A percentile compares a stretch with the other conserved stretches of the same genome.
Evolutionary conservation across 495 filamentous ascomycete genomes (phyloP).

Genomic region (Tuber umbilicatum): DNA sequence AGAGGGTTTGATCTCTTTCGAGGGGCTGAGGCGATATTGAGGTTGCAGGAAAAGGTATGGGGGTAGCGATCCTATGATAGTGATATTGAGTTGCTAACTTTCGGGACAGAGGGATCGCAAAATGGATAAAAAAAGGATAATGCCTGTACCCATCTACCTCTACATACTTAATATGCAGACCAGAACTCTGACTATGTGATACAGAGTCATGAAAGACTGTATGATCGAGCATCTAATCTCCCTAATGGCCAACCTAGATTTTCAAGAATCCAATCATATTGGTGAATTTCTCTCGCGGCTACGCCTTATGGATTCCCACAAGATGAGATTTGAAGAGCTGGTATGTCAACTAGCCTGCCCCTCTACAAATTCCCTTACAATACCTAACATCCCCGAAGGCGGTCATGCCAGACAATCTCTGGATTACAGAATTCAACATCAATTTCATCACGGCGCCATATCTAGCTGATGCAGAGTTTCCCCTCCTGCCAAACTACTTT

Average conservation of each 20-base stretch:
- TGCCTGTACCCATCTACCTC: not conserved
- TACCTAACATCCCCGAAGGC: not conserved
- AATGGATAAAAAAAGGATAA: not conserved
- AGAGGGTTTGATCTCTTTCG: not conserved
- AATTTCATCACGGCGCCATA: constrained; percentile 5
- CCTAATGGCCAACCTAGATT: not conserved
- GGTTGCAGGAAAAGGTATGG: not conserved
- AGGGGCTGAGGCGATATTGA: not conserved
- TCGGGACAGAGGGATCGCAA: not conserved
- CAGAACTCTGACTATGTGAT: not conserved
- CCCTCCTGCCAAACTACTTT: not conserved
- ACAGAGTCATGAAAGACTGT: not conserved
- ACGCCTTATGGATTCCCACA: not conserved
- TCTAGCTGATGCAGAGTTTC: not conserved
- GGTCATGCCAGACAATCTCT: constrained; percentile 6
- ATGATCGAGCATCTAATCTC: not conserved
- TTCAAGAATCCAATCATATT: not conserved
- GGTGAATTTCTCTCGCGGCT: not conserved
- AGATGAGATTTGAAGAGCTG: not conserved
- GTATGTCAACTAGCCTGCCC: not conserved
- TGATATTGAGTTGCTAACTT: not conserved
- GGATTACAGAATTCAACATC: constrained; percentile 7
- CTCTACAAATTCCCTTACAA: not conserved
- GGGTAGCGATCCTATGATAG: not conserved
- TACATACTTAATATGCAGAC: not conserved